Evolutionary conservation across 108 stramenopile genomes (phyloP).

Genomic region (Fistulifera pelliculosa): DNA sequence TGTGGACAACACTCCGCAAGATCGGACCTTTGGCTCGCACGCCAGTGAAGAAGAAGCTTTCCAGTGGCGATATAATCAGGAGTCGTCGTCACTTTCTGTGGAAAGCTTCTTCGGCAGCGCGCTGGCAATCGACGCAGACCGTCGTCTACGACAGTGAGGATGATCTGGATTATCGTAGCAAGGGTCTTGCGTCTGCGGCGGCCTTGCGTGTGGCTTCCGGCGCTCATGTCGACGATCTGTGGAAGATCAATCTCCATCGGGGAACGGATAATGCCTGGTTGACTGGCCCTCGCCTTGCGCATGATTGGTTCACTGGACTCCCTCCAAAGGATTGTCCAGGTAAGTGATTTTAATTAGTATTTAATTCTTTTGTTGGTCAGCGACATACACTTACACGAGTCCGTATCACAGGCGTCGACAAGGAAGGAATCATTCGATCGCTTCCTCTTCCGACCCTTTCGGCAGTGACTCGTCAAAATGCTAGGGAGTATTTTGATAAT

Average conservation of each 20-base stretch:
- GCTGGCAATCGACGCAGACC: slow-evolving; percentile 41
- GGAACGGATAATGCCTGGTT: slow-evolving; percentile 56
- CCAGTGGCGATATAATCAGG: slow-evolving; percentile 12
- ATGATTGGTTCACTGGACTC: slow-evolving; percentile 70
- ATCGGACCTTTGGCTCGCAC: slow-evolving; percentile 10
- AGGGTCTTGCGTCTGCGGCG: slow-evolving; percentile 21
- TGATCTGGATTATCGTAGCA: slow-evolving; percentile 4
- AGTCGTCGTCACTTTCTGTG: neutral
- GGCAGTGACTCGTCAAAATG: slow-evolving; percentile 56
- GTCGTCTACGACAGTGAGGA: slow-evolving; percentile 25
- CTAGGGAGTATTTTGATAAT: slow-evolving; percentile 88
- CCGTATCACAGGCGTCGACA: slow-evolving; percentile 30
- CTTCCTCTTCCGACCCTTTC: slow-evolving; percentile 61
- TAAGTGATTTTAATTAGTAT: slow-evolving; percentile 8
- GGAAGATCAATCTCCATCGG: slow-evolving; percentile 72
- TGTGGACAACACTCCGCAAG: slow-evolving; percentile 20
- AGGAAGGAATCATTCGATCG: slow-evolving; percentile 43
- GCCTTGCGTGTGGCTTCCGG: slow-evolving; percentile 12
- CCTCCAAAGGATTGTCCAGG: slow-evolving; percentile 50
- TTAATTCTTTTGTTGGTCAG: neutral
- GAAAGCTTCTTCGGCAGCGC: slow-evolving; percentile 1
- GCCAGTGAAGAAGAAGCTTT: neutral
- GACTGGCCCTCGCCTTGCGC: slow-evolving; percentile 37
- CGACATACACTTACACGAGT: neutral
- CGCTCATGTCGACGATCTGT: slow-evolving; percentile 30